Evolutionary conservation across 768 basidiomycete genomes (phyloP).

Genomic region (Serendipita sp.): DNA sequence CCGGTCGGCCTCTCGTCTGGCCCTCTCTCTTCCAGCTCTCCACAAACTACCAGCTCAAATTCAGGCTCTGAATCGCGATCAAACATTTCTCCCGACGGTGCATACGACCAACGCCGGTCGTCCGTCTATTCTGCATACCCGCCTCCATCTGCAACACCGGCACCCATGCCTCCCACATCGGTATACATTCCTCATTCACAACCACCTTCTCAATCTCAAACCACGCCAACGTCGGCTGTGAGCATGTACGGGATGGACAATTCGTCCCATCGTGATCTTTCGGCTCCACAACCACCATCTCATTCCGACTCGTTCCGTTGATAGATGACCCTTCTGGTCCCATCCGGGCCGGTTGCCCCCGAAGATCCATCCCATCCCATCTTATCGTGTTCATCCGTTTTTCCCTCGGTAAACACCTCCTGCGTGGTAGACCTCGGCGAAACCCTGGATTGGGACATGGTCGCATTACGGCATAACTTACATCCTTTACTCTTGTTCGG

Average conservation of each 20-base stretch:
- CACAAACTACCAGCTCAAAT: neutral
- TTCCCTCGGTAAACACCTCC: no score
- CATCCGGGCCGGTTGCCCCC: no score
- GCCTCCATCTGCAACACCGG: neutral
- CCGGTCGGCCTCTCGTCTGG: neutral
- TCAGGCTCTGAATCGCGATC: neutral
- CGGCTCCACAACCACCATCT: neutral
- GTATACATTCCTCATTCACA: neutral
- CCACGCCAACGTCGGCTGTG: neutral
- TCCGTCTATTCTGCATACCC: neutral
- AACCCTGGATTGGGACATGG: no score
- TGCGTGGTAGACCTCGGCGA: no score
- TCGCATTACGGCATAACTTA: no score
- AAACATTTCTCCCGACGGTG: neutral
- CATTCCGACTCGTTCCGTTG: neutral
- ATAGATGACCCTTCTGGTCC: neutral
- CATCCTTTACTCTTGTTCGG: no score
- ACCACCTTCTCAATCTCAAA: neutral
- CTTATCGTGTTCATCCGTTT: no score
- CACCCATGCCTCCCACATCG: neutral
- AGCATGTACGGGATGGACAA: neutral
- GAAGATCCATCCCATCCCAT: no score
- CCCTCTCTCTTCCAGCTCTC: neutral
- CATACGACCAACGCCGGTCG: neutral
- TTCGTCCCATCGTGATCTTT: neutral